phyloP scores from a whole-genome alignment of 495 filamentous ascomycete species.

The Penicillium taxi region DNA sequence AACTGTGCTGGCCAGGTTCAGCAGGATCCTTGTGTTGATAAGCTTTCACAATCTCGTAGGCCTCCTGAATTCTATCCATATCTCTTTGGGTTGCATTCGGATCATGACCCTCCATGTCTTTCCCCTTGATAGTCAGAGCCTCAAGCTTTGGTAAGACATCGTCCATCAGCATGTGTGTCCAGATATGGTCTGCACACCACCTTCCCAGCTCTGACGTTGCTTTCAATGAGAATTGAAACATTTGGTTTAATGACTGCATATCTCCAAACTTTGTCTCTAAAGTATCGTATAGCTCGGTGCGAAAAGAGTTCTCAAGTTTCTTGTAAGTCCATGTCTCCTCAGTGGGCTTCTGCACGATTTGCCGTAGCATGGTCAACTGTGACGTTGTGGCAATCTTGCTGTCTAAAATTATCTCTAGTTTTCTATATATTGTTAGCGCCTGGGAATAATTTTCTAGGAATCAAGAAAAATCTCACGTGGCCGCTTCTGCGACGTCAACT shows the following conservation, averaged over 20 bases:
- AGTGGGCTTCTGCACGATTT: conserved; percentile 49
- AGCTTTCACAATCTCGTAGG: conserved; percentile 46
- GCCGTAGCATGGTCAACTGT: conserved; percentile 52
- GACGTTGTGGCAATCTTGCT: conserved; percentile 76
- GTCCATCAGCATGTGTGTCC: conserved; percentile 63
- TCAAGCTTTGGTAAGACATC: conserved; percentile 57
- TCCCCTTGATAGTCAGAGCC: conserved; percentile 43
- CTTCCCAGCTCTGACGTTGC: conserved; percentile 63
- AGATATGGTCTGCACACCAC: conserved; percentile 83
- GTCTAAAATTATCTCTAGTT: conserved; percentile 71
- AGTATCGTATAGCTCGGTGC: conserved; percentile 54
- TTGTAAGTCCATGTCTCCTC: conserved; percentile 57
- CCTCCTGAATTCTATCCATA: conserved; percentile 50
- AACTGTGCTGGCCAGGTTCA: conserved; percentile 46
- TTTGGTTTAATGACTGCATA: conserved; percentile 47
- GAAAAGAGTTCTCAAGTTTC: conserved; percentile 40
- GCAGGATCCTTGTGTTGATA: conserved; percentile 42
- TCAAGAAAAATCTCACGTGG: conserved; percentile 36
- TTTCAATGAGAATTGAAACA: conserved; percentile 49
- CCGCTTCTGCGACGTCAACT: conserved; percentile 59
- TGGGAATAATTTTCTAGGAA: background rate
- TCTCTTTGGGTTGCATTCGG: conserved; percentile 40
- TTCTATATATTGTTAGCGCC: conserved; percentile 26
- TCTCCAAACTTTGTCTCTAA: conserved; percentile 51
- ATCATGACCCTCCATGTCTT: conserved; percentile 12